Percentiles rank a stretch among this genome's conserved stretches.
These are phyloP conservation scores for Camellia oleifera DNA, from an alignment of 179 eudicot species.

Conservation along the genomic window DNA sequence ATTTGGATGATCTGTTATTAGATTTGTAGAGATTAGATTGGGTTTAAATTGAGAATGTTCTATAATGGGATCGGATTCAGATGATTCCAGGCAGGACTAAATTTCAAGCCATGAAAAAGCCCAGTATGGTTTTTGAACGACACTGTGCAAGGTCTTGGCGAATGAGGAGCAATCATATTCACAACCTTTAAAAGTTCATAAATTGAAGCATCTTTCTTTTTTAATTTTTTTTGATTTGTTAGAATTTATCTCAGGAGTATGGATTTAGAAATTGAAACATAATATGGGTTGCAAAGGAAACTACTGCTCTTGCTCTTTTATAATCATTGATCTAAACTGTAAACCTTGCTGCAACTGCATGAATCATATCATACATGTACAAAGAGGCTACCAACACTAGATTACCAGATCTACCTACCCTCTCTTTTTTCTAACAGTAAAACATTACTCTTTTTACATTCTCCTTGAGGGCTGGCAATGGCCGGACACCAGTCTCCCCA, in stretches of 20 bases:
- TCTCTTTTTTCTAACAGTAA: conserved; percentile 36
- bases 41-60: no score
- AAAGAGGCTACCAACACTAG: conserved; percentile 11
- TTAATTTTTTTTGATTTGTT: no score
- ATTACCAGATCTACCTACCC: background rate
- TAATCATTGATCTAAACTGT: conserved; percentile 9
- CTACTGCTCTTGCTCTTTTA: conserved; percentile 10
- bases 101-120: no score
- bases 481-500: conserved; percentile 45
- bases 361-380: conserved; percentile 17
- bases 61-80: no score
- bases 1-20: no score
- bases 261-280: background rate
- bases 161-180: no score
- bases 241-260: background rate
- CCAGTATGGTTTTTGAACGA: no score
- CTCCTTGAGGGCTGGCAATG: conserved; percentile 59
- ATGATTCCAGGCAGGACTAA: no score
- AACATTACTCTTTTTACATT: conserved; percentile 67
- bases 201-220: no score
- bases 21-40: no score
- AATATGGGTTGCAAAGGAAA: background rate
- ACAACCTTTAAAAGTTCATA: no score
- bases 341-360: background rate
- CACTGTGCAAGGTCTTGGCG: no score